These are phyloP conservation scores for Trametes maxima DNA, from an alignment of 768 basidiomycete species.

Conservation along the genomic window DNA sequence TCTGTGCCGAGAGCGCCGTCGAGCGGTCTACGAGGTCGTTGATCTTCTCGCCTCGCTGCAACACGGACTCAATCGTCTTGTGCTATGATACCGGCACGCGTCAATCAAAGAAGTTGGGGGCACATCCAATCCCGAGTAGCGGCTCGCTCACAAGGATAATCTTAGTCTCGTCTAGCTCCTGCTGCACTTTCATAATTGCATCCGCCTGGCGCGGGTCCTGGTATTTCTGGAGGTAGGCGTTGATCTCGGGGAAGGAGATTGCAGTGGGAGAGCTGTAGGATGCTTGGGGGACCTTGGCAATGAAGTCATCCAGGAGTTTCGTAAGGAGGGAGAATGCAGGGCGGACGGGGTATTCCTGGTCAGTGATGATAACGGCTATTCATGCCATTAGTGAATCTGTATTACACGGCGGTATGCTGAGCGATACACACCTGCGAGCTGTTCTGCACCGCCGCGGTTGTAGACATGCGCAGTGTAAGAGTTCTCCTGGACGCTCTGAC, in stretches of 20 bases:
- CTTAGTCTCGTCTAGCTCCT: conserved; percentile 99
- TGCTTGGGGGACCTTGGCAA: conserved; percentile 72
- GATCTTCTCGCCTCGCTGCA: conserved; percentile 94
- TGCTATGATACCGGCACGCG: conserved; percentile 55
- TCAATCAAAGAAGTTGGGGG: background rate
- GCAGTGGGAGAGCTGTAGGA: conserved; percentile 64
- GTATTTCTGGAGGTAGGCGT: conserved; percentile 84
- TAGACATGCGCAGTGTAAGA: conserved; percentile 93
- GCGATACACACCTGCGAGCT: conserved; percentile 69
- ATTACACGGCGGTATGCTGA: background rate
- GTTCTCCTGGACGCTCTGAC: conserved; percentile 94
- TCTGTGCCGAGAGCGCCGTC: conserved; percentile 82
- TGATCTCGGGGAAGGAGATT: conserved; percentile 77
- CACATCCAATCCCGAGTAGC: too few relatives aligned
- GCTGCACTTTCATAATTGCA: conserved; percentile 97
- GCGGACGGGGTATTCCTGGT: conserved; percentile 94
- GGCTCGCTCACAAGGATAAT: conserved; percentile 78
- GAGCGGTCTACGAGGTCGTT: conserved; percentile 96
- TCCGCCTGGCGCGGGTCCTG: conserved; percentile 98
- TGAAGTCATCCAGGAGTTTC: conserved; percentile 93
- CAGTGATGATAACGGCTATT: conserved; percentile 87
- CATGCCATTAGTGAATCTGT: background rate
- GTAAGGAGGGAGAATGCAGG: conserved; percentile 94
- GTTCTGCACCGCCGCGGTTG: conserved; percentile 84
- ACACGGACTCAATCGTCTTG: conserved; percentile 97